Conservation (phyloP, 345 rosid species). For the Rubroshorea leprosula region DNA sequence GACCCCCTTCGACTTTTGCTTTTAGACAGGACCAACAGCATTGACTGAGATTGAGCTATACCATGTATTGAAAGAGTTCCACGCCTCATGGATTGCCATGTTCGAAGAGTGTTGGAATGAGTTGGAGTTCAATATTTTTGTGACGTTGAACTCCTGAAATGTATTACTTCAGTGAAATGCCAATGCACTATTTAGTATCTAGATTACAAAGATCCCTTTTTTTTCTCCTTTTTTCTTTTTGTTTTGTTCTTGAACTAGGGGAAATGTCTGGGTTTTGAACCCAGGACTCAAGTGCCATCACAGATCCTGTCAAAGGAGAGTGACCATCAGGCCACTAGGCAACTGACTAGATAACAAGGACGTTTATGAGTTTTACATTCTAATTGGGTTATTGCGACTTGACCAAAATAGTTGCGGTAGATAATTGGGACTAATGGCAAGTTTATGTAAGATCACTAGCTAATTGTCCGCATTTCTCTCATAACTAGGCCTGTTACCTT, state of each 20-base stretch:
- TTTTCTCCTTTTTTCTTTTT: neutral
- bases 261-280: slow-evolving; percentile 57
- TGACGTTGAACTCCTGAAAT: slow-evolving; percentile 13
- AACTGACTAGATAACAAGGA: too few species aligned
- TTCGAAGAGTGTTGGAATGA: neutral
- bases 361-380: too few species aligned
- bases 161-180: slow-evolving; percentile 2
- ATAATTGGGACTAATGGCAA: too few species aligned
- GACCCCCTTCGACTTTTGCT: slow-evolving; percentile 25
- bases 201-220: neutral
- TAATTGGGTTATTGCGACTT: too few species aligned
- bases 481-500: too few species aligned
- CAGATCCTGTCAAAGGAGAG: too few species aligned
- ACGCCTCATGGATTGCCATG: neutral
- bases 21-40: slow-evolving; percentile 9
- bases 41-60: slow-evolving; percentile 12
- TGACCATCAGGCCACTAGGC: too few species aligned
- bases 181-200: neutral
- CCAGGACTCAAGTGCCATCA: too few species aligned
- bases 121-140: slow-evolving; percentile 12
- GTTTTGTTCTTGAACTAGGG: slow-evolving; percentile 51
- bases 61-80: neutral
- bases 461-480: too few species aligned
- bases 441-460: too few species aligned
- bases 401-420: too few species aligned